phyloP scores from a whole-genome alignment of 768 basidiomycete species.

The Suillus clintonianus region DNA sequence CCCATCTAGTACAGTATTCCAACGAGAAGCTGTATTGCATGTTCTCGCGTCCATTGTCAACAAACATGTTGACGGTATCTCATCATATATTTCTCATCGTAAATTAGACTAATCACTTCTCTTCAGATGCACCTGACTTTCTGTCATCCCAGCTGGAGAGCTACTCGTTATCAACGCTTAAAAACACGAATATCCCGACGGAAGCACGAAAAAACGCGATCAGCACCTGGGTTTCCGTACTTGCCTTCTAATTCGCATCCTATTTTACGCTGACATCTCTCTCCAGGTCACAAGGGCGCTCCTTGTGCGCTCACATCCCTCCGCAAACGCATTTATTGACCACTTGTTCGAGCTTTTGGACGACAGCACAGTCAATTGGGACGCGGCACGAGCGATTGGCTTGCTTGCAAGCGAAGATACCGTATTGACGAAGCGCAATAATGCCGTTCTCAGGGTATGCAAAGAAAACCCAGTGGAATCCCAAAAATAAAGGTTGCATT shows the following conservation, averaged over 20 bases:
- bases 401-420: conserved; percentile 60
- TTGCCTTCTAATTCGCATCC: conserved; percentile 12
- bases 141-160: conserved; percentile 40
- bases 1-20: conserved; percentile 46
- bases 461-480: neutral
- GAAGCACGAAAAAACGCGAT: conserved; percentile 55
- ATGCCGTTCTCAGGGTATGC: conserved; percentile 74
- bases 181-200: conserved; percentile 26
- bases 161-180: conserved; percentile 55
- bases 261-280: conserved; percentile 1
- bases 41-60: conserved; percentile 74
- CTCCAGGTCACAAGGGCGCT: conserved; percentile 77
- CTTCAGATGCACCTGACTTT: conserved; percentile 51
- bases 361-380: conserved; percentile 64
- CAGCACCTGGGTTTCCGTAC: conserved; percentile 70
- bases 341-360: conserved; percentile 69
- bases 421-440: conserved; percentile 74
- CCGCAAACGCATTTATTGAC: conserved; percentile 57
- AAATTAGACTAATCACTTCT: neutral
- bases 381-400: conserved; percentile 78
- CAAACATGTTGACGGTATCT: conserved; percentile 67
- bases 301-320: conserved; percentile 69
- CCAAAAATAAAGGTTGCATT: neutral
- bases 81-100: conserved; percentile 10
- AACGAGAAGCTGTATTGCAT: conserved; percentile 57